These are phyloP conservation scores for Ophiostoma populinum DNA, from an alignment of 2,329 filamentous ascomycete genomes.

Conservation along the genomic window DNA sequence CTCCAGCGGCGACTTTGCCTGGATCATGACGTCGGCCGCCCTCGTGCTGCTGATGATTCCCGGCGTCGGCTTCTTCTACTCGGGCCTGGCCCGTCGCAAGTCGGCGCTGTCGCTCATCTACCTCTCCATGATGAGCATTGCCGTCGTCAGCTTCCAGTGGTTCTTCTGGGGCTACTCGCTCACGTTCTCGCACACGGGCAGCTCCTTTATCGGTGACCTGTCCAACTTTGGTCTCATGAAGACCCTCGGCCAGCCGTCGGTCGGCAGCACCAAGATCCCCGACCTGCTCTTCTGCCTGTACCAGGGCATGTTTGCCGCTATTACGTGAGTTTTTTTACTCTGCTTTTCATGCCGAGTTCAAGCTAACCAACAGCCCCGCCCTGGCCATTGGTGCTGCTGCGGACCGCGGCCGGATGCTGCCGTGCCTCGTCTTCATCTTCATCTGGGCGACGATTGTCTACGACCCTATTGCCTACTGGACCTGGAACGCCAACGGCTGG, in stretches of 20 bases:
- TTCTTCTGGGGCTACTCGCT: constrained; percentile 92
- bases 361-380: constrained; percentile 6
- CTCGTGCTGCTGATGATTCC: constrained; percentile 86
- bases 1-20: constrained; percentile 61
- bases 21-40: constrained; percentile 66
- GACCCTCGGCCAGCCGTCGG: constrained; percentile 58
- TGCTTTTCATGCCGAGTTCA: not conserved
- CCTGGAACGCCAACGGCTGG: constrained; percentile 77
- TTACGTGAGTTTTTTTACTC: constrained; percentile 46
- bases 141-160: constrained; percentile 76
- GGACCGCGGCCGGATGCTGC: constrained; percentile 74
- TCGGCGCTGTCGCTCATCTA: constrained; percentile 76
- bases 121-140: constrained; percentile 66
- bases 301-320: constrained; percentile 78
- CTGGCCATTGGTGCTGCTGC: constrained; percentile 41
- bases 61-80: constrained; percentile 90
- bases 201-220: constrained; percentile 62
- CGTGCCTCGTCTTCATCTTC: constrained; percentile 84
- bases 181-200: constrained; percentile 65
- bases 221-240: constrained; percentile 67
- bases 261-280: constrained; percentile 54
- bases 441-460: constrained; percentile 83
- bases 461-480: constrained; percentile 89
- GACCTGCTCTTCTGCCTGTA: constrained; percentile 75
- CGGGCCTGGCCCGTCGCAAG: constrained; percentile 73